Evolutionary conservation across 768 basidiomycete genomes (phyloP), one percentile per base, ranked within the genome.

Genomic region (Rhodotorula toruloides): DNA sequence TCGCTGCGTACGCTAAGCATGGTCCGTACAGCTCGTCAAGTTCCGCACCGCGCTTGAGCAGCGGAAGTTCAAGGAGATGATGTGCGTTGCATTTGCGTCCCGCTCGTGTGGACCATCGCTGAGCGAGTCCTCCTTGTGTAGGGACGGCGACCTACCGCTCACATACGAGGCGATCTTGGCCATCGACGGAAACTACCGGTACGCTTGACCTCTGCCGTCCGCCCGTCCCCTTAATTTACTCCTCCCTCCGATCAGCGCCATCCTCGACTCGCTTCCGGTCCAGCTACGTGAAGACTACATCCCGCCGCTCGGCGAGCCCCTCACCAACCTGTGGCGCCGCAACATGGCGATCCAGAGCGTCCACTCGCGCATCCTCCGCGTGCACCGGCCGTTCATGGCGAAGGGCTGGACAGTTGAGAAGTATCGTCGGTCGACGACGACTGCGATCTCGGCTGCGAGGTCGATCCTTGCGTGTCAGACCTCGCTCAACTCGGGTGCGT

Each of bases 311-410:
- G 63, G 58, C 34, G 63, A 65, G 44, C 43, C 47, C 14, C 49
- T 65, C 36, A 37, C 42, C 29, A 39, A 10, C 11, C n/a, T 59
- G 2, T 65, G 63, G 63, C 42, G 44, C 17, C 31, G 63, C 22
- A 53, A 32, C 44, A 44, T 58, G 55, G 37, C 34, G 14, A 29
- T 31, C 16, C 63, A 65, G 56, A 58, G 46, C n/a, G 29, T 63
- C 40, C 39, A 40, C 43, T 48, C 46, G 21, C 63, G 63, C 44
- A 37, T 65, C 17, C 43, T 65, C 9, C 39, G 63, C 12, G 43
- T 65, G 5, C 56, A 65, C n/a, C 63, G 63, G 10, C 63, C 63
- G 10, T 65, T 52, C 43, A 54, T 65, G 57, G 32, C 57, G 14
- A 21, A 57, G 7, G 63, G 63, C 0, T 52, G 44, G 22, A 40